Evolutionary conservation across 176 grass and related monocot genomes (phyloP).

Genomic region (Phoenix roebelenii): DNA sequence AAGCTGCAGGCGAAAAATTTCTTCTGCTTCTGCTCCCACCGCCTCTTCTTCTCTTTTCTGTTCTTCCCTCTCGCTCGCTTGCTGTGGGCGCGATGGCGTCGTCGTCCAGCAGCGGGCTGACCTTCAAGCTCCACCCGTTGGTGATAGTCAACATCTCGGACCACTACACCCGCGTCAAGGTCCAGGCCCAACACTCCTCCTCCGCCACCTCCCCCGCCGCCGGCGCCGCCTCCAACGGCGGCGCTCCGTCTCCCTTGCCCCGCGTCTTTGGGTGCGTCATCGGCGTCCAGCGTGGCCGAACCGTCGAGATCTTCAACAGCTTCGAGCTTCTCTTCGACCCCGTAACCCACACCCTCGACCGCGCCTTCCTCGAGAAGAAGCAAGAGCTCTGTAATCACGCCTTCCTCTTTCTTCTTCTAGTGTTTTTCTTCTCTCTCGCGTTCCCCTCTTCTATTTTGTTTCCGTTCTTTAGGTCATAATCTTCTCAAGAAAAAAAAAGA

Average conservation of each 20-base stretch:
- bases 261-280: slow-evolving; percentile 95
- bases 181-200: slow-evolving; percentile 43
- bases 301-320: slow-evolving; percentile 99
- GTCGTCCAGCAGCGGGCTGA: slow-evolving; percentile 76
- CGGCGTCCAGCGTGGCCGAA: slow-evolving; percentile 84
- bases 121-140: slow-evolving; percentile 96
- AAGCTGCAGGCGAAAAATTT: too few species aligned
- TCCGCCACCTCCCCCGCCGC: neutral
- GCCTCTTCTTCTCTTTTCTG: too few species aligned
- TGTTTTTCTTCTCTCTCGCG: slow-evolving; percentile 1
- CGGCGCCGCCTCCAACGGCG: slow-evolving; percentile 4
- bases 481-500: too few species aligned
- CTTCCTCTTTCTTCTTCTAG: neutral
- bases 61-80: too few species aligned
- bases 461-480: too few species aligned
- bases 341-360: slow-evolving; percentile 63
- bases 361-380: slow-evolving; percentile 97
- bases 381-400: slow-evolving; percentile 73
- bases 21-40: too few species aligned
- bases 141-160: slow-evolving; percentile 99
- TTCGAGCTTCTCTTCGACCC: slow-evolving; percentile 96
- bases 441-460: too few species aligned
- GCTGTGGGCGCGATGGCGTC: slow-evolving; percentile 14
- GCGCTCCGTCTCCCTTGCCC: slow-evolving; percentile 8
- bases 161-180: slow-evolving; percentile 95